Evolutionary conservation across 2,329 filamentous ascomycete species (phyloP), one percentile per base, ranked within the genome.

Genomic region (Botrytis medusae): DNA sequence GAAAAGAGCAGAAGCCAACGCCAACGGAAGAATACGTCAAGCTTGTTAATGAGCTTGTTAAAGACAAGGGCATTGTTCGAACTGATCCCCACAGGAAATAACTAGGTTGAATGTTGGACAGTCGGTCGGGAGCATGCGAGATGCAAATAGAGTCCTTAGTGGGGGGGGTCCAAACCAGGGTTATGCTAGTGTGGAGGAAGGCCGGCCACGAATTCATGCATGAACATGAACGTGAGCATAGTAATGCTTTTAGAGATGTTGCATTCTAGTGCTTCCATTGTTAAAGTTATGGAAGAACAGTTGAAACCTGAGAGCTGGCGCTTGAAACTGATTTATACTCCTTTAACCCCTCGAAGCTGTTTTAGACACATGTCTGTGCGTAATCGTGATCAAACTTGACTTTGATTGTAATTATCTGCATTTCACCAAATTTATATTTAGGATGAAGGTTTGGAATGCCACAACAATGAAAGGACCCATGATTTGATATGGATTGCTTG

Each of bases 141-240:
- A 78, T 79, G 79, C 77, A 78, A 76, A 78, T 80, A 76, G 73
- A 80, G 74, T 75, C 75, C 77, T 78, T 77, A 76, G 77, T 77
- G 78, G 78, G 77, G 78, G 75, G 76, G 77, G 74, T n/a, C 63
- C 72, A 65, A 65, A 73, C 77, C 78, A 77, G 79, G 79, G 73
- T 76, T 76, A 54, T 29, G 70, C 69, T 78, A 78, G 77, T 78
- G 76, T 78, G 77, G 77, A 78, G 77, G 76, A 76, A 74, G 73
- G 69, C 68, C 42, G 73, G 79, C 79, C 79, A 81, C 80, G 79
- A 79, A 79, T 79, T 79, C 80, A 80, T 81, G 80, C 80, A 81
- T 81, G 79, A 81, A 80, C 80, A 78, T 77, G 79, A 78, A 76
- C 74, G 71, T 67, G 70, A 72, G 64, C 40, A 74, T 76, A 74